Conservation (phyloP, 2,329 filamentous ascomycete genomes). For the Elsinoe fawcettii region DNA sequence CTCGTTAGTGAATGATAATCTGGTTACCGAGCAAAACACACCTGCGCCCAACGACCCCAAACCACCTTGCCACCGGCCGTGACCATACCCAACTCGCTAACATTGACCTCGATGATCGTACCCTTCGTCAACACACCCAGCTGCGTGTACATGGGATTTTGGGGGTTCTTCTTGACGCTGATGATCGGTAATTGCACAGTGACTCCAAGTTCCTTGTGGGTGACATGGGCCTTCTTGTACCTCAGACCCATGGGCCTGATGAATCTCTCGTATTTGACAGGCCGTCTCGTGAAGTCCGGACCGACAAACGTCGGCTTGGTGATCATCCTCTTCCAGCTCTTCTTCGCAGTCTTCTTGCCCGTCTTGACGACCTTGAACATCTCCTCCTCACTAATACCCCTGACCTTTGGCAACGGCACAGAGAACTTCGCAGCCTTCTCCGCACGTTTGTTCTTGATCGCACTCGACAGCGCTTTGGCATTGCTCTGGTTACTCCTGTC, state of each 20-base stretch:
- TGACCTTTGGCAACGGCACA: conserved; percentile 88
- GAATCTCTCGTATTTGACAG: conserved; percentile 68
- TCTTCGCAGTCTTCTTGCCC: conserved; percentile 88
- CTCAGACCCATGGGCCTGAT: conserved; percentile 65
- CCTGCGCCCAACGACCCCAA: conserved; percentile 78
- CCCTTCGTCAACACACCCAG: conserved; percentile 83
- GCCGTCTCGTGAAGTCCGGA: conserved; percentile 77
- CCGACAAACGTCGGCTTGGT: conserved; percentile 81
- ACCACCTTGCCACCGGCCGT: conserved; percentile 89
- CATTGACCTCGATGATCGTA: conserved; percentile 84
- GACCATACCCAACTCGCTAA: conserved; percentile 81
- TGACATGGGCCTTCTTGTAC: conserved; percentile 61
- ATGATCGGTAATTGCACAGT: conserved; percentile 70
- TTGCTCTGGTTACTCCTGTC: conserved; percentile 66
- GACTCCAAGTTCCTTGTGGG: conserved; percentile 70
- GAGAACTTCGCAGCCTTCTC: conserved; percentile 92
- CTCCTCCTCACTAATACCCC: conserved; percentile 86
- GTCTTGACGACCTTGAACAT: conserved; percentile 97
- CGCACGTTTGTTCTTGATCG: conserved; percentile 90
- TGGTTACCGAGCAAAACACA: conserved; percentile 26
- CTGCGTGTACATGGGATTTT: conserved; percentile 86
- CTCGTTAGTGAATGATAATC: background rate
- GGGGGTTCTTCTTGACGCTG: conserved; percentile 73
- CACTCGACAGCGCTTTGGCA: conserved; percentile 67
- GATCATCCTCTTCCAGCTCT: conserved; percentile 65